These are phyloP conservation scores for Euphorbia corollata DNA, from an alignment of 441 rosid species.

Conservation along the genomic window DNA sequence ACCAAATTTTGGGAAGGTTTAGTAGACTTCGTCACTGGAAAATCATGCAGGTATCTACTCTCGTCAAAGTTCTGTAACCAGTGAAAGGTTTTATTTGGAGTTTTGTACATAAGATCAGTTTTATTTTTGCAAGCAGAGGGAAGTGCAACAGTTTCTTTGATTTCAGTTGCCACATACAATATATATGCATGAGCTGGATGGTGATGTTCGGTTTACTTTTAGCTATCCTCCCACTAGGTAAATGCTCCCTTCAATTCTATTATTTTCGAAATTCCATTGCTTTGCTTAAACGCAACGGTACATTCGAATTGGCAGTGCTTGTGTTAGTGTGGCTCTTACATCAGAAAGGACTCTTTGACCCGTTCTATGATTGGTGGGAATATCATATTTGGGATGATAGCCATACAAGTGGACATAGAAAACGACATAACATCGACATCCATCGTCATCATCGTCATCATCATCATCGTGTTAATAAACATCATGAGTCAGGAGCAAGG, in stretches of 20 bases:
- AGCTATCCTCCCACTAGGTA: conserved; percentile 70
- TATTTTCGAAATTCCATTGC: neutral
- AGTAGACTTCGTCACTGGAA: conserved; percentile 67
- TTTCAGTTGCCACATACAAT: conserved; percentile 84
- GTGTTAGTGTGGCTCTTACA: conserved; percentile 30
- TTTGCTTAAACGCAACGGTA: neutral
- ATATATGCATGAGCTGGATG: conserved; percentile 84
- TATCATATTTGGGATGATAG: conserved; percentile 5
- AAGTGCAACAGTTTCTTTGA: conserved; percentile 77
- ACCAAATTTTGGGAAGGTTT: conserved; percentile 58
- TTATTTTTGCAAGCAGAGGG: conserved; percentile 34
- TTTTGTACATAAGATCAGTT: neutral
- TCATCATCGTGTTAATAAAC: conserved; percentile 24
- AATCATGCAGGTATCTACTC: conserved; percentile 62
- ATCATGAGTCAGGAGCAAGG: conserved; percentile 29
- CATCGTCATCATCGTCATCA: conserved; percentile 19
- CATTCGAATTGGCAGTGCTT: conserved; percentile 42
- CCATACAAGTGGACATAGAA: too few relatives aligned
- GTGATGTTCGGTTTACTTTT: conserved; percentile 68
- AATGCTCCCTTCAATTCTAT: neutral
- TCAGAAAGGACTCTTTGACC: too few relatives aligned
- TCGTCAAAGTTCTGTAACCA: neutral
- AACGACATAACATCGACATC: neutral
- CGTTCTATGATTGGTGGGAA: too few relatives aligned
- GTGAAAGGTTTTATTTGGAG: neutral